Evolutionary conservation across 768 basidiomycete species (phyloP), one percentile per base, ranked within the genome.

Genomic region (Boletus reticuloceps): DNA sequence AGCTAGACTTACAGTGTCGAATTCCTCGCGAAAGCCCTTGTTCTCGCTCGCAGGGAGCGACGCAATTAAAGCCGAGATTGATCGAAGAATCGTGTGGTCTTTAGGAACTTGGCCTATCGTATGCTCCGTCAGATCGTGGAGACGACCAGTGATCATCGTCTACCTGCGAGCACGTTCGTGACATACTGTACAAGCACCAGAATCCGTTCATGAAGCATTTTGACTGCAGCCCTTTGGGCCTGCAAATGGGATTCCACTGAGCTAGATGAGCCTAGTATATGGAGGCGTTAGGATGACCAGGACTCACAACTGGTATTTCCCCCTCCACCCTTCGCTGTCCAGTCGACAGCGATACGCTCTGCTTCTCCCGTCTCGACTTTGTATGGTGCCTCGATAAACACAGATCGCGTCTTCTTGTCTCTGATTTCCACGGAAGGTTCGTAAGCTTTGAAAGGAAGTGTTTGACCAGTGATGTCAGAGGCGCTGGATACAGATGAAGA

Each of bases 311-410:
- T 91, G 14, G 85, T 90, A 41, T 86, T 88, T 58, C 85, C 89
- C 29, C 84, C 89, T 46, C 92, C 91, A 10, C 91, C 90, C 69
- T 86, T 84, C 25, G 91, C 89, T 4, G 91, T 91, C 82, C 93
- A 96, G 69, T 98, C 96, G 0, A 99, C 97, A 7, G 97, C 97
- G 58, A 99, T 98, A 38, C 97, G 86, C 69, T 99, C 97, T 16
- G 97, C 97, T 74, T 99, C 97, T 34, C 96, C 97, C 0, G 96
- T 98, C 72, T 98, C 96, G 17, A 99, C 88, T 47, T 83, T 87
- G 73, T 87, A 98, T 5, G 88, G 76, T 1, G 88, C 91, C 64
- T 93, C 89, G 43, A 96, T 84, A 64, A 91, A 96, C 12, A 88
- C 86, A 1, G 85, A 83, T 50, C 87, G 84, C 49, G 87, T 84